Conservation (phyloP, 2,329 filamentous ascomycete genomes). For the Stagonosporopsis cucurbitacearum region DNA sequence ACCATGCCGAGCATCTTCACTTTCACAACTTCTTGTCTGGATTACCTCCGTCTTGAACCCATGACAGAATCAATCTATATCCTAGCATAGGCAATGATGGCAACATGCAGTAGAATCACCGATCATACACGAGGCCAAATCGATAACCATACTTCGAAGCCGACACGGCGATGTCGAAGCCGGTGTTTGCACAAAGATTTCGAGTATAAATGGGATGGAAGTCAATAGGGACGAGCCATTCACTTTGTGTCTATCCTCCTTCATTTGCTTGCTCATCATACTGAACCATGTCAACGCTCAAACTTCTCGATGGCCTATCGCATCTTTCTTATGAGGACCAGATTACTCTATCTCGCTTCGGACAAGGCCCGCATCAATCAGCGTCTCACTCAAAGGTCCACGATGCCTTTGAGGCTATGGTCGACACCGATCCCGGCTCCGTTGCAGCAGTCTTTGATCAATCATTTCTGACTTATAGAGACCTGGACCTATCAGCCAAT, state of each 20-base stretch:
- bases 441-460: slow-evolving; percentile 32
- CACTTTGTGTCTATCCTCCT: neutral
- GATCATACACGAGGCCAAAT: neutral
- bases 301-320: slow-evolving; percentile 22
- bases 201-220: slow-evolving; percentile 1
- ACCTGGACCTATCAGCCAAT: slow-evolving; percentile 25
- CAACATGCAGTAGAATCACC: slow-evolving; percentile 1
- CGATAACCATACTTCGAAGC: neutral
- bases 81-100: neutral
- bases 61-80: slow-evolving; percentile 5
- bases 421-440: slow-evolving; percentile 27
- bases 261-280: neutral
- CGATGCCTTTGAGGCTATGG: slow-evolving; percentile 37
- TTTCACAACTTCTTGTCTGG: slow-evolving; percentile 3
- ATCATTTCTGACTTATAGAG: slow-evolving; percentile 20
- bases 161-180: neutral
- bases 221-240: too few relatives aligned
- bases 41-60: neutral
- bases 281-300: slow-evolving; percentile 1
- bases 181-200: neutral
- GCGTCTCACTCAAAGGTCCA: slow-evolving; percentile 31
- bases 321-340: slow-evolving; percentile 29
- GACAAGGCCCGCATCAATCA: slow-evolving; percentile 27
- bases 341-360: slow-evolving; percentile 30
- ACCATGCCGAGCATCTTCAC: neutral